Base-by-base conservation (phyloP, 768 basidiomycete species). In the Myochromella boudieri region DNA sequence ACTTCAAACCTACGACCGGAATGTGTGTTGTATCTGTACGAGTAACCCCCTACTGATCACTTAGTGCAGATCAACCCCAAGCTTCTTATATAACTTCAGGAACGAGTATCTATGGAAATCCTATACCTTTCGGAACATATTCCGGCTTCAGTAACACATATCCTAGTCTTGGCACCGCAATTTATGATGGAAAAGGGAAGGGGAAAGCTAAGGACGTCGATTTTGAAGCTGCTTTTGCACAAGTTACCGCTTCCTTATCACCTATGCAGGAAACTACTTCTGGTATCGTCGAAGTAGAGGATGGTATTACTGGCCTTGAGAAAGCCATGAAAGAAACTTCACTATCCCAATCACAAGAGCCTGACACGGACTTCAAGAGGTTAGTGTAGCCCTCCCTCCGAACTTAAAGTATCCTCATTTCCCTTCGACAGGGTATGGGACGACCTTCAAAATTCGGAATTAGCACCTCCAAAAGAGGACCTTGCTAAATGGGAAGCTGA, bases 191-290 rank as follows among this genome's bases (percentile, higher is more conserved):
- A 4, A 81, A 84, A 56, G 87, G 83, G 11, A 97, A 95, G 62
- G 90, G 87, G 1, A 94, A 91, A 61, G 80, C 73, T 14, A 75
- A 78, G 46, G 86, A 91, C 42, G 80, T 78, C 3, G 90, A 90
- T 63, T 90, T 91, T 47, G 90, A 92, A 54, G 85, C 85, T n/a
- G 90, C 89, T 8, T 91, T 92, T 65, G 84, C 82, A 9, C 78
- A 86, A 55, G 70, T 77, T 2, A 70, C 72, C 4, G 80, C 78
- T n/a, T 80, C 81, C 15, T 57, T 83, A n/a, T 63, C 66, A 11
- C 58, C 68, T 10, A 52, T 59, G 21, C 72, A 77, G 51, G 51
- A 64, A 20, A 69, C 71, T 24, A 70, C 64, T 38, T 75, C 77
- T 14, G 68, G 70, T 41, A 78, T 86, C 11, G 80, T 76, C 17